phyloP scores from a whole-genome alignment of 2,329 filamentous ascomycete genomes.

The Cordyceps javanica region DNA sequence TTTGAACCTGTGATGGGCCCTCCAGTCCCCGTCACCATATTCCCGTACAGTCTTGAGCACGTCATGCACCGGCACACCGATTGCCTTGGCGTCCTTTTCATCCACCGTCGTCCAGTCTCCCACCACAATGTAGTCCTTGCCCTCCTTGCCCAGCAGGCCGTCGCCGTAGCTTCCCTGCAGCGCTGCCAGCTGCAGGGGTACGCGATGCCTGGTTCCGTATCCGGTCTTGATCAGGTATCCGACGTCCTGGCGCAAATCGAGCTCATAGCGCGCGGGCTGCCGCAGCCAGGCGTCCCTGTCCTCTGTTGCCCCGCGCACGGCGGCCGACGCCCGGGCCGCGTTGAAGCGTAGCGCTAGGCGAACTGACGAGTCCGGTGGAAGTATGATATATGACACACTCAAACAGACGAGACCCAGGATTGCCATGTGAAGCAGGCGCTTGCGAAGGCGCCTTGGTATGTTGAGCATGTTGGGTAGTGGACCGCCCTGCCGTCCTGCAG shows the following conservation, averaged over 20 bases:
- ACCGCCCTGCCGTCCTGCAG: not conserved
- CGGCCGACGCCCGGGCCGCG: constrained; percentile 24
- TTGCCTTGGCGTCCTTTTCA: constrained; percentile 24
- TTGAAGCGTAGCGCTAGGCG: constrained; percentile 31
- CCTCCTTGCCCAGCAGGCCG: constrained; percentile 28
- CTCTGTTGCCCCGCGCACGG: constrained; percentile 22
- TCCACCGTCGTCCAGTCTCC: constrained; percentile 42
- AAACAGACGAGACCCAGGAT: constrained; percentile 21
- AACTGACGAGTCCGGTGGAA: constrained; percentile 28
- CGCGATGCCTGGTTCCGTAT: constrained; percentile 45
- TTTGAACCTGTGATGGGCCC: constrained; percentile 28
- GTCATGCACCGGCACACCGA: constrained; percentile 34
- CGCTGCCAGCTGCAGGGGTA: constrained; percentile 41
- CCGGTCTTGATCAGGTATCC: constrained; percentile 50
- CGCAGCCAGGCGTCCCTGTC: constrained; percentile 38
- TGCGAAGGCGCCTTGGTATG: constrained; percentile 23
- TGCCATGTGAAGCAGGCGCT: constrained; percentile 21
- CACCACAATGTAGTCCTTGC: constrained; percentile 41
- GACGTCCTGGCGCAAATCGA: constrained; percentile 41
- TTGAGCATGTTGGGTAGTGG: constrained; percentile 16
- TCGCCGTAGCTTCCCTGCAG: constrained; percentile 25
- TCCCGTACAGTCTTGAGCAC: constrained; percentile 33
- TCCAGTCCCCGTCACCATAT: constrained; percentile 22
- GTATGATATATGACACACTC: constrained; percentile 22
- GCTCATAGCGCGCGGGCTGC: constrained; percentile 31